These are phyloP conservation scores for Tulasnella sp. DNA, from an alignment of 768 basidiomycete species.

Conservation along the genomic window DNA sequence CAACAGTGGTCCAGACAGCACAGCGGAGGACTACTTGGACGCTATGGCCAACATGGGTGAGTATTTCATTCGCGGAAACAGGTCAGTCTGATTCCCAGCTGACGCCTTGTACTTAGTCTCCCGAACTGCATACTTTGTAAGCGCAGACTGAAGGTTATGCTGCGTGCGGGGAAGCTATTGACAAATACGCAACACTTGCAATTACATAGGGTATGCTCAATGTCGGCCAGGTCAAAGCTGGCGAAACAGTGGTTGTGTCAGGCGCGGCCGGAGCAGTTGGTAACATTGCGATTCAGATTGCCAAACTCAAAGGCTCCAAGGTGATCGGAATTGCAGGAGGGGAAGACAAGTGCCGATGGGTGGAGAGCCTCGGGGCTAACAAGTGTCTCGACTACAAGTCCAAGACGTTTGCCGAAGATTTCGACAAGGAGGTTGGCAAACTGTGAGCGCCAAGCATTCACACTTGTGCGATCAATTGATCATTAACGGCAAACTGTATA, in stretches of 20 bases:
- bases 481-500: too few species aligned
- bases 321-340: constrained; percentile 86
- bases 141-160: constrained; percentile 20
- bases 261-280: constrained; percentile 91
- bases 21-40: constrained; percentile 69
- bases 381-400: constrained; percentile 83
- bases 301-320: constrained; percentile 63
- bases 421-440: constrained; percentile 59
- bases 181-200: constrained; percentile 23
- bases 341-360: constrained; percentile 76
- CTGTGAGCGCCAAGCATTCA: constrained; percentile 25
- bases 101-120: background rate
- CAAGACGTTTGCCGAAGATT: constrained; percentile 54
- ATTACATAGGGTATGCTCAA: constrained; percentile 62
- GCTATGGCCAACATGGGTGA: constrained; percentile 64
- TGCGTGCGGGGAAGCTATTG: too few species aligned
- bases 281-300: constrained; percentile 69
- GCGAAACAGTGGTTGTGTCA: constrained; percentile 77
- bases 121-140: constrained; percentile 52
- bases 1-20: constrained; percentile 41
- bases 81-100: background rate
- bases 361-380: constrained; percentile 69
- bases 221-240: constrained; percentile 66
- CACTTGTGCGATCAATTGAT: too few species aligned
- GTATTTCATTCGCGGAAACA: constrained; percentile 18